phyloP scores from a whole-genome alignment of 805 yeast genomes.

The Yarrowia hollandica region DNA sequence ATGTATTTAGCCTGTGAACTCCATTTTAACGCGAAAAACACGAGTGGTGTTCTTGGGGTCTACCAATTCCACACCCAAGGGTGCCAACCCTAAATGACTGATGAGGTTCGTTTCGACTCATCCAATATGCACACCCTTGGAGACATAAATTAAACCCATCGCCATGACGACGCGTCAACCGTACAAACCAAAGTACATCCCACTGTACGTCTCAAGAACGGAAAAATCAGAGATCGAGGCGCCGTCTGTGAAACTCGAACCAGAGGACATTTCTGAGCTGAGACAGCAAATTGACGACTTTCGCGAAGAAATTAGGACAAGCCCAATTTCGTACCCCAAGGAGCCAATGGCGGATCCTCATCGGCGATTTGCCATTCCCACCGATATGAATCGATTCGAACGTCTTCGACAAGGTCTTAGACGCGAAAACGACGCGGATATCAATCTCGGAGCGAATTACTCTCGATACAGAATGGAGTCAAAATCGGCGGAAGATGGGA shows the following conservation, averaged over 20 bases:
- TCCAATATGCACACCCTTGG: neutral
- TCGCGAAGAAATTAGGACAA: constrained; percentile 4
- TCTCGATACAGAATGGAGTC: constrained; percentile 3
- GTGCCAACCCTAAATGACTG: neutral
- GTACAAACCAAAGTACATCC: constrained; percentile 21
- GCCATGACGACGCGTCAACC: constrained; percentile 25
- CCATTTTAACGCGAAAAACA: neutral
- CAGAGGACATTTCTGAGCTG: constrained; percentile 1
- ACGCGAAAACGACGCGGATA: constrained; percentile 11
- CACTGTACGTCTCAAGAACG: constrained; percentile 5
- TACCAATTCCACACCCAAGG: neutral
- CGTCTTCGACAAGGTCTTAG: constrained; percentile 2
- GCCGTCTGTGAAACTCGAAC: neutral
- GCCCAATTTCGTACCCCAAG: constrained; percentile 16
- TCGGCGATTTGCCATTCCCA: neutral
- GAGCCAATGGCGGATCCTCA: neutral
- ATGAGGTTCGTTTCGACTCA: neutral
- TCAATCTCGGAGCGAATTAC: constrained; percentile 5
- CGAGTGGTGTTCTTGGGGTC: neutral
- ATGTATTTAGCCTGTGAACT: neutral
- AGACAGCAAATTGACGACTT: constrained; percentile 2
- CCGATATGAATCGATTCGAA: constrained; percentile 1
- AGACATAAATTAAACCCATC: constrained; percentile 13
- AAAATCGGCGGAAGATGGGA: neutral
- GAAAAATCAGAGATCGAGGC: neutral